These are phyloP conservation scores for Microdochium trichocladiopsis DNA, from an alignment of 2,329 filamentous ascomycete genomes.

Conservation along the genomic window DNA sequence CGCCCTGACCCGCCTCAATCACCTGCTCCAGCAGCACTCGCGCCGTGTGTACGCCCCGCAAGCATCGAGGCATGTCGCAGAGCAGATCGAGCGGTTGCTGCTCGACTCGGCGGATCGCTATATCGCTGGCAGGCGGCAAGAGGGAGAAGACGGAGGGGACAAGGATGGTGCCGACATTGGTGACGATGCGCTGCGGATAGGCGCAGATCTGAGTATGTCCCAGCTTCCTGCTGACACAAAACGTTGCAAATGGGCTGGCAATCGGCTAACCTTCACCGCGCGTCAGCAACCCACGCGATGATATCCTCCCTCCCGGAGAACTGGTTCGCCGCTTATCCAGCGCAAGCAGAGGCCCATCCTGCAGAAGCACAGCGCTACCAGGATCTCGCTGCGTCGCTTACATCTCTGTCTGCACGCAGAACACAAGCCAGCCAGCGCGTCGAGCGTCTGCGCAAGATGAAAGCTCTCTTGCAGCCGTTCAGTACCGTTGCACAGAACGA, in stretches of 20 bases:
- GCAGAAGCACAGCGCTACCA: constrained; percentile 43
- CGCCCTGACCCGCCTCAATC: constrained; percentile 51
- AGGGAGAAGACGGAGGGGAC: constrained; percentile 30
- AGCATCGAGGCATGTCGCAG: constrained; percentile 63
- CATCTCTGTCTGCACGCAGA: constrained; percentile 39
- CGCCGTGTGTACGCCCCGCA: constrained; percentile 60
- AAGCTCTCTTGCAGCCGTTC: constrained; percentile 44
- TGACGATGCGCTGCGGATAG: constrained; percentile 26
- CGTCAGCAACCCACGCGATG: constrained; percentile 29
- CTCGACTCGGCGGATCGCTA: constrained; percentile 35
- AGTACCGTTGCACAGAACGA: constrained; percentile 8
- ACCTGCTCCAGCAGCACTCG: constrained; percentile 56
- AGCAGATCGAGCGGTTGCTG: constrained; percentile 65
- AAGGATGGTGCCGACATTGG: constrained; percentile 16
- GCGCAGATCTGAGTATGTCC: constrained; percentile 37
- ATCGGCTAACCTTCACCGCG: neutral
- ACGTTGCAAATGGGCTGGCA: neutral
- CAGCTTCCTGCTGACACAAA: constrained; percentile 7
- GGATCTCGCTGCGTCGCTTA: constrained; percentile 40
- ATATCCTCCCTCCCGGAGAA: constrained; percentile 38
- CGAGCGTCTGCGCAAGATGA: constrained; percentile 40
- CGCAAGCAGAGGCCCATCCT: constrained; percentile 28
- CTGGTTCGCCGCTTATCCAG: constrained; percentile 26
- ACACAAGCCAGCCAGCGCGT: constrained; percentile 30
- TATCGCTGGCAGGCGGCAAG: constrained; percentile 16